Base-by-base conservation (phyloP, 495 filamentous ascomycete genomes). In the Sphaerosporella brunnea region DNA sequence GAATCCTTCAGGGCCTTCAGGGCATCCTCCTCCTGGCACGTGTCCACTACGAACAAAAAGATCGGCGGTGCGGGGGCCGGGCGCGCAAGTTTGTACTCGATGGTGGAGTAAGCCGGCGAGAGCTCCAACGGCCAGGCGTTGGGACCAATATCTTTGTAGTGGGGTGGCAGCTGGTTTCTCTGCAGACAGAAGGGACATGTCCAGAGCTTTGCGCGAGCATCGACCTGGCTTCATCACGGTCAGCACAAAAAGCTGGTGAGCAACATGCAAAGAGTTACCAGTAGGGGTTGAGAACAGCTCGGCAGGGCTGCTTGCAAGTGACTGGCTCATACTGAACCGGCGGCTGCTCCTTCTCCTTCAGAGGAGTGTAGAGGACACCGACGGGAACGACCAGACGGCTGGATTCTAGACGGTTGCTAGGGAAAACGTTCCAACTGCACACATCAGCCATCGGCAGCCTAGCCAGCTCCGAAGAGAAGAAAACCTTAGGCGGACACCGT, bases 371-470 rank as follows among this genome's bases (percentile, higher is more conserved):
- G 47, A 94, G 73, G 48, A 86, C 88, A 62, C 86, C 92, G 60
- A 96, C 94, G 51, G 92, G 92, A 35, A 96, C 92, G 51, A 99
- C 90, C 43, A 99, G 77, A 34, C 92, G 75, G 37, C 86, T 93
- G 15, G 92, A 93, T 80, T 99, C 92, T 81, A 99, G 93, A 61
- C 92, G 87, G 63, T 87, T 83, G 70, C 88, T 94, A 48, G 92
- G 92, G 65, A 99, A 95, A 30, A 92, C 93, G 63, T 99, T 99
- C 92, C 92, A 99, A 66, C 58, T 61, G 13, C 38, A 46, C 24
- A 51, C 0, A 24, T 25, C 4, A 23, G 1, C 0, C n/a, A 26
- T 20, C 16, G 21, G 9, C 23, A 21, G 23, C 4, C 13, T 10
- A 24, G n/a, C 19, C 16, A 13, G 24, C 18, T 20, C 45, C 9